phyloP scores from a whole-genome alignment of 129 eudicot genomes.

The Flaveria brownii region DNA sequence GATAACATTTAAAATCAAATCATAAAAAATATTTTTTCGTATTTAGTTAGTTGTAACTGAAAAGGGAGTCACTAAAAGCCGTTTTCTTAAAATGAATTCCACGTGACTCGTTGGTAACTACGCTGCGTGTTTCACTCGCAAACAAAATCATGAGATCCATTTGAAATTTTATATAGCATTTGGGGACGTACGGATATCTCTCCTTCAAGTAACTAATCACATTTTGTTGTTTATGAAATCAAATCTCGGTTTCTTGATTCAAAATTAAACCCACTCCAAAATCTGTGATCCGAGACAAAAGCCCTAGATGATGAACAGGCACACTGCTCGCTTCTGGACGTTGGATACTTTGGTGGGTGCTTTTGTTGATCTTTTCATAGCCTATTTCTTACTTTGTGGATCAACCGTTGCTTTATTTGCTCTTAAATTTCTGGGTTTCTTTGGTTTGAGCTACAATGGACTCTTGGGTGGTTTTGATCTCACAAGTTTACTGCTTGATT shows the following conservation, averaged over 20 bases:
- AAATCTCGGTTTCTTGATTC: not conserved
- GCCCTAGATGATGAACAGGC: constrained; percentile 50
- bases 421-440: constrained; percentile 57
- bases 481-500: constrained; percentile 56
- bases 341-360: constrained; percentile 67
- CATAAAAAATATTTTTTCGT: too few relatives aligned
- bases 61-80: not conserved
- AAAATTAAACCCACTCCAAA: too few relatives aligned
- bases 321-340: constrained; percentile 53
- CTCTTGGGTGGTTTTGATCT: constrained; percentile 25
- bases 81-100: constrained; percentile 17
- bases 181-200: not conserved
- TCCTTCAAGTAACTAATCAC: constrained; percentile 12
- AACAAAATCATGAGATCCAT: constrained; percentile 24
- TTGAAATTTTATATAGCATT: not conserved
- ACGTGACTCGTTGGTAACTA: constrained; percentile 35
- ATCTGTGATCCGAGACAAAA: not conserved
- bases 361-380: constrained; percentile 80
- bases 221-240: not conserved
- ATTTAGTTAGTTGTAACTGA: too few relatives aligned
- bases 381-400: constrained; percentile 76
- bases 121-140: constrained; percentile 36
- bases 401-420: constrained; percentile 59
- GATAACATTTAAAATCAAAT: too few relatives aligned
- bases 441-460: constrained; percentile 6